phyloP scores from a whole-genome alignment of 179 eudicot genomes.

The Silene coronaria region DNA sequence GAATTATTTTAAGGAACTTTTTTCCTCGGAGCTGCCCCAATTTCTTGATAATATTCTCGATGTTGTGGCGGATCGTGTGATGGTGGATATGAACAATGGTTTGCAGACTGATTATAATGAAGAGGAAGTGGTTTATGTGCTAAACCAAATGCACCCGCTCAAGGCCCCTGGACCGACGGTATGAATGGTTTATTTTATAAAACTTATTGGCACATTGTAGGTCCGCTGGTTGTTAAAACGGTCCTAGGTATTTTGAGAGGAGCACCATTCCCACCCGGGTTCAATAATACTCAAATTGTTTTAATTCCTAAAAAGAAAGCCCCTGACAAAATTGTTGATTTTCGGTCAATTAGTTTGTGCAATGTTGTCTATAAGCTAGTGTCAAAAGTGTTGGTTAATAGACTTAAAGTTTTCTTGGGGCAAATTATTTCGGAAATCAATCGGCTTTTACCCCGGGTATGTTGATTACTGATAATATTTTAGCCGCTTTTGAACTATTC shows the following conservation, averaged over 20 bases:
- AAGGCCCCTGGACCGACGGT: constrained; percentile 1
- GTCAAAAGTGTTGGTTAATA: not conserved
- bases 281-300: not conserved
- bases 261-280: not conserved
- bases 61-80: not conserved
- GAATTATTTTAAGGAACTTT: not conserved
- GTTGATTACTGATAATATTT: not conserved
- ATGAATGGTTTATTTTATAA: not conserved
- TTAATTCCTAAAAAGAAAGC: not conserved
- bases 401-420: not conserved
- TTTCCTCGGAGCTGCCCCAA: not conserved
- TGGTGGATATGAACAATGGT: not conserved
- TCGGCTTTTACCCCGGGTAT: not conserved
- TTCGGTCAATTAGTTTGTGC: not conserved
- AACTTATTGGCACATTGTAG: too few species aligned
- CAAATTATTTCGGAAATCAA: not conserved
- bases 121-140: not conserved
- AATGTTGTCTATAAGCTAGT: too few species aligned
- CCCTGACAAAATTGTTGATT: too few species aligned
- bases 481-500: not conserved
- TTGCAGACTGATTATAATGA: not conserved
- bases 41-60: not conserved
- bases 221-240: not conserved
- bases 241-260: not conserved
- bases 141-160: not conserved